Conservation (phyloP, 768 basidiomycete species). For the Amanita polypyramis region DNA sequence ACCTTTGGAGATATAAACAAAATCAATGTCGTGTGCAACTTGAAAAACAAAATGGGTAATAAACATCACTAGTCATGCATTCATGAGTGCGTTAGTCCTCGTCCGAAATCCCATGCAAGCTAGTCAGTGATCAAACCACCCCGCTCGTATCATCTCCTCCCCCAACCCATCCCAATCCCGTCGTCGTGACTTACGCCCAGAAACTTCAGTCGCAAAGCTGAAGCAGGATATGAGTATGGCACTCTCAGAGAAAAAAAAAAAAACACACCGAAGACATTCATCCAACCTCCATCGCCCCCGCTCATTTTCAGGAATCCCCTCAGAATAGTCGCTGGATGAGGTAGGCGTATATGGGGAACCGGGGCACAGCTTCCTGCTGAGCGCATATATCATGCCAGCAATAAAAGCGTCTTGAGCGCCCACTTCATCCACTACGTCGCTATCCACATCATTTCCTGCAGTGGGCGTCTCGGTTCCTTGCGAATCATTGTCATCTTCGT, state of each 20-base stretch:
- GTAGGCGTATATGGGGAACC: slow-evolving; percentile 69
- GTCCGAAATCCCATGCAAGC: too few relatives aligned
- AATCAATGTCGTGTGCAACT: too few relatives aligned
- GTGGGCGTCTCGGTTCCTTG: slow-evolving; percentile 48
- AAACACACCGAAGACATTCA: slow-evolving; percentile 62
- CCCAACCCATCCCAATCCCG: slow-evolving; percentile 58
- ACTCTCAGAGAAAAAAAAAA: not conserved
- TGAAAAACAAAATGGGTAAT: not conserved
- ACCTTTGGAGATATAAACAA: too few relatives aligned
- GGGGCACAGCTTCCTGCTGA: slow-evolving; percentile 62
- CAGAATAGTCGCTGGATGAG: slow-evolving; percentile 27
- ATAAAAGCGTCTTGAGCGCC: slow-evolving; percentile 78
- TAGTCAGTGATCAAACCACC: slow-evolving; percentile 53
- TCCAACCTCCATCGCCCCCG: slow-evolving; percentile 66
- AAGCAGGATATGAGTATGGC: not conserved
- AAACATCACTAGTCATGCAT: not conserved
- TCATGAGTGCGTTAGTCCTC: too few relatives aligned
- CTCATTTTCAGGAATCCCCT: slow-evolving; percentile 24
- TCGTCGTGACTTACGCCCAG: slow-evolving; percentile 62
- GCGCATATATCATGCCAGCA: slow-evolving; percentile 79
- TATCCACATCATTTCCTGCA: slow-evolving; percentile 23
- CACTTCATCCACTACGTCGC: slow-evolving; percentile 53
- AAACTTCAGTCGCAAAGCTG: slow-evolving; percentile 79
- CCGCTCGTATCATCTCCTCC: slow-evolving; percentile 62
- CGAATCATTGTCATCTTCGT: slow-evolving; percentile 47